phyloP scores from a whole-genome alignment of 306 rosid genomes.

The Quercus ilex region DNA sequence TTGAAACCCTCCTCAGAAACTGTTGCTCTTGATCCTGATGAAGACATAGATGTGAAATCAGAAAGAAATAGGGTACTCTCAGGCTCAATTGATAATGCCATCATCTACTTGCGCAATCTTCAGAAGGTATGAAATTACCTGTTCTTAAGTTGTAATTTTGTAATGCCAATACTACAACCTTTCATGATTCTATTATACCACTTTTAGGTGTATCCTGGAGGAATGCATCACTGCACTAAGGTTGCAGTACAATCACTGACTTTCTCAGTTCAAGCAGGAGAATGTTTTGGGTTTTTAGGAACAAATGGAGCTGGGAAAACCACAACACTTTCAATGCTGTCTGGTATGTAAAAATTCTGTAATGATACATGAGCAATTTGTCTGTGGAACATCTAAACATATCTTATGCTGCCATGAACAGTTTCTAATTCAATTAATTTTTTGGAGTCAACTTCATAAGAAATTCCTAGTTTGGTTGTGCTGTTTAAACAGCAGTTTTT shows the following conservation, averaged over 20 bases:
- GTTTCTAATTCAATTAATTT: not conserved
- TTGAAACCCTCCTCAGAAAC: conserved; percentile 47
- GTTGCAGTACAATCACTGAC: conserved; percentile 85
- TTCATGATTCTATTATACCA: conserved; percentile 12
- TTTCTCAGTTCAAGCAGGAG: conserved; percentile 95
- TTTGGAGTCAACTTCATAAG: not conserved
- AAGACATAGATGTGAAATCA: conserved; percentile 76
- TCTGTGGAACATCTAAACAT: not conserved
- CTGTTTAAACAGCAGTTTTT: no score
- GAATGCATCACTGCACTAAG: conserved; percentile 46
- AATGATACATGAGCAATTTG: not conserved
- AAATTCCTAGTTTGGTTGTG: not conserved
- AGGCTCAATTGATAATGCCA: conserved; percentile 75
- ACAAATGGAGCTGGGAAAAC: conserved; percentile 99
- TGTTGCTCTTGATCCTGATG: conserved; percentile 44
- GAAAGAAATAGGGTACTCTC: conserved; percentile 89
- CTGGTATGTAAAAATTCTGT: conserved; percentile 51
- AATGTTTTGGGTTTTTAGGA: conserved; percentile 94
- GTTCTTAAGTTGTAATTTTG: conserved; percentile 4
- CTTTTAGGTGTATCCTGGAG: conserved; percentile 74
- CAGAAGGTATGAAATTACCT: conserved; percentile 59
- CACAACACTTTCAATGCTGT: conserved; percentile 82
- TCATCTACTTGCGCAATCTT: conserved; percentile 77
- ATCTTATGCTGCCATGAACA: not conserved
- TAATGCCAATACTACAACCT: not conserved